Evolutionary conservation across 805 yeast genomes (phyloP).

Genomic region (Ogataea paradorogensis): DNA sequence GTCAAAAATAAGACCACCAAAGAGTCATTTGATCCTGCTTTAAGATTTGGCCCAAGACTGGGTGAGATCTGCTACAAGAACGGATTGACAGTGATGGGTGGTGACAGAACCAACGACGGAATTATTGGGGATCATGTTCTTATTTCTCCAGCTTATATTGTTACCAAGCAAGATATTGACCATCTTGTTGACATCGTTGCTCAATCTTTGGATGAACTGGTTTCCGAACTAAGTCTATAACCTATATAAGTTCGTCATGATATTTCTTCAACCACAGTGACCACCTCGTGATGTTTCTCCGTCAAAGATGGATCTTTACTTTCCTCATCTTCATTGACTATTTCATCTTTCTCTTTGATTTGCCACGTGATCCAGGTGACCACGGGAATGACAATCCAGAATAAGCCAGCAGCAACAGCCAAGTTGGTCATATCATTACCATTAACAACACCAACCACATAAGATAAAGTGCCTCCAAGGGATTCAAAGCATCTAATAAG

Average conservation of each 20-base stretch:
- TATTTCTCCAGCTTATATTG: slow-evolving; percentile 45
- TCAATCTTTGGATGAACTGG: slow-evolving; percentile 12
- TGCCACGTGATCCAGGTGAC: slow-evolving; percentile 1
- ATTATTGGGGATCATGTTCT: slow-evolving; percentile 44
- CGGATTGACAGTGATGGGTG: slow-evolving; percentile 42
- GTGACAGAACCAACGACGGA: slow-evolving; percentile 39
- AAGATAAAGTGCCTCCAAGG: slow-evolving; percentile 22
- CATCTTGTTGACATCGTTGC: slow-evolving; percentile 15
- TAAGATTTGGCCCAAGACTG: slow-evolving; percentile 33
- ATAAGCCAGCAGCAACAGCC: slow-evolving; percentile 26
- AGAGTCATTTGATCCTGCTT: slow-evolving; percentile 37
- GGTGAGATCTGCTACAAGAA: slow-evolving; percentile 36
- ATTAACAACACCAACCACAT: slow-evolving; percentile 25
- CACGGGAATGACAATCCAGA: slow-evolving; percentile 12
- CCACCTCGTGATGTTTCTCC: background rate
- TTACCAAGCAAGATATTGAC: slow-evolving; percentile 38
- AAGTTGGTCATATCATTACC: slow-evolving; percentile 25
- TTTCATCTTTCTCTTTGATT: background rate
- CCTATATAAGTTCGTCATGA: background rate
- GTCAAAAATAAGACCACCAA: slow-evolving; percentile 43
- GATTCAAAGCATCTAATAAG: slow-evolving; percentile 26
- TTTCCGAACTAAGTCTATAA: background rate
- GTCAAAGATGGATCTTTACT: background rate
- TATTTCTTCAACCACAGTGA: background rate
- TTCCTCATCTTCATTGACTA: background rate